Evolutionary conservation across 768 basidiomycete genomes (phyloP).

Genomic region (Leccinum sublutescens): DNA sequence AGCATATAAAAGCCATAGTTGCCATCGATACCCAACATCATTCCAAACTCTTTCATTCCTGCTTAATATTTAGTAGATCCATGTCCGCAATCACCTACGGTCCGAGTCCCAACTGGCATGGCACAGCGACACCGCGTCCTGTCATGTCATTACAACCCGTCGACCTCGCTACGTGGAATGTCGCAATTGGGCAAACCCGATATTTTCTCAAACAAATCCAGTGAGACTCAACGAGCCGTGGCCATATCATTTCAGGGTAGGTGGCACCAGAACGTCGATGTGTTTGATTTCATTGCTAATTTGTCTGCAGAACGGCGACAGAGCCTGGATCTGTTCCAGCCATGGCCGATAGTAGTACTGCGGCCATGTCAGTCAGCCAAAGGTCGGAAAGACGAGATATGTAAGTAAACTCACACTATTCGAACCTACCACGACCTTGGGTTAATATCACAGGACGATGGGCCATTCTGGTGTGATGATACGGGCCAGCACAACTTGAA

Average conservation of each 20-base stretch:
- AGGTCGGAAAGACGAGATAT: constrained; percentile 44
- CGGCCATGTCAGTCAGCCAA: constrained; percentile 47
- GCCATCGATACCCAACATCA: neutral
- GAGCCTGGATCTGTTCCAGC: constrained; percentile 51
- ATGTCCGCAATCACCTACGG: constrained; percentile 7
- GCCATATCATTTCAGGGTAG: constrained; percentile 30
- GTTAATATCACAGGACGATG: constrained; percentile 38
- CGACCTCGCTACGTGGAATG: constrained; percentile 29
- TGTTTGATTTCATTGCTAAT: neutral
- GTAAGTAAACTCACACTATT: constrained; percentile 32
- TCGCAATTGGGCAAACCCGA: constrained; percentile 15
- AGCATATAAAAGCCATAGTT: constrained; percentile 7
- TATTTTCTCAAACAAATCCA: constrained; percentile 31
- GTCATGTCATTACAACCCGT: constrained; percentile 16
- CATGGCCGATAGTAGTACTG: constrained; percentile 45
- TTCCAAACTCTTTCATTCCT: neutral
- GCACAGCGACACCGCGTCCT: neutral
- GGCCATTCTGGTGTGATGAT: constrained; percentile 45
- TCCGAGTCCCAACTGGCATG: neutral
- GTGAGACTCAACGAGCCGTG: constrained; percentile 46
- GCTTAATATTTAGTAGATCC: neutral
- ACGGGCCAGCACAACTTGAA: too few species aligned
- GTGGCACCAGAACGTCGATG: neutral
- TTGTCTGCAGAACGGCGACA: constrained; percentile 40
- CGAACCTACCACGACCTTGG: neutral